Evolutionary conservation across 2,329 filamentous ascomycete species (phyloP), one percentile per base, ranked within the genome.

Genomic region (Stenocarpella maydis): DNA sequence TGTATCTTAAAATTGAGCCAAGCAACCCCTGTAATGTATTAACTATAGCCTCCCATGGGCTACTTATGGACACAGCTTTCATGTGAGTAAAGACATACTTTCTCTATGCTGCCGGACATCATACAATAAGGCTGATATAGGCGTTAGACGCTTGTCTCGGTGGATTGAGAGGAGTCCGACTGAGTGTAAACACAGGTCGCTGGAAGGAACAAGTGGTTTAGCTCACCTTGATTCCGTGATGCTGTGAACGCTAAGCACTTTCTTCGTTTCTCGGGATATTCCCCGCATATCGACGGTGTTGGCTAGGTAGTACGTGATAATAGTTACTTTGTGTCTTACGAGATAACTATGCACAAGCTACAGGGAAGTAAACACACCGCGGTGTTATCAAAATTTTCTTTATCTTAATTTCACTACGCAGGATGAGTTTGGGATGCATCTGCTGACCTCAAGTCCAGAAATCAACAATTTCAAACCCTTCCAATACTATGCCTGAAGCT

Each of bases 181-280:
- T 66, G 64, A 49, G 26, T 37, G 8, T 43, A 66, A 4, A 49
- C 64, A 2, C 49, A 21, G n/a, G 64, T 54, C 12, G 47, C 49
- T 31, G 49, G 49, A 31, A 50, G 55, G 49, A 43, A 66, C 64
- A 66, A 66, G 14, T 66, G 49, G 47, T 37, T 52, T n/a, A 49
- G 49, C 28, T 53, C 43, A n/a, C 37, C 55, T 41, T 34, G 43
- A 7, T 60, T 12, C 24, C 43, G 58, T 31, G 69, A 70, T 64
- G 65, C 65, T 14, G 41, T 52, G 14, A 58, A 28, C 39, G 49
- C 63, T 34, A 41, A 55, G 12, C 64, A 52, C 24, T 58, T 1
- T 41, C 6, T 43, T 21, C 21, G 1, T 21, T 31, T 12, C 17
- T 5, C 28, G 21, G 8, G 2, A 21, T 9, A 45, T 21, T 45